Base-by-base conservation (phyloP, 2,329 filamentous ascomycete species). In the Chrysosphaeria jannelii region DNA sequence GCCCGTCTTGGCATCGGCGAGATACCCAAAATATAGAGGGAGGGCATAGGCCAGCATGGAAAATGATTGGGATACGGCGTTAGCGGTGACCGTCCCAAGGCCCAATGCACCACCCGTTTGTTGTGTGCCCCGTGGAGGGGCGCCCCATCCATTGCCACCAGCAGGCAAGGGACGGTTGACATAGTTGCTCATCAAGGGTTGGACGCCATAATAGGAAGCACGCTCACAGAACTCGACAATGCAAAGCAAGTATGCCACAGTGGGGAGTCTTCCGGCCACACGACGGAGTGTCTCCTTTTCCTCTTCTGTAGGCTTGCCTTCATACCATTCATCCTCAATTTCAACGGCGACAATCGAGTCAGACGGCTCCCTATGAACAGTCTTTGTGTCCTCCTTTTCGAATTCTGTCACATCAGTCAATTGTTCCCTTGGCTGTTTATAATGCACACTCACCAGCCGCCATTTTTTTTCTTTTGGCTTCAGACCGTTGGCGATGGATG, bases 221-320 rank as follows among this genome's bases (percentile, higher is more conserved):
- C 68, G 59, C 42, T 75, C 68, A 40, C 63, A 70, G 14, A 72
- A 38, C 39, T 72, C 66, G 21, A 71, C 51, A 27, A 71, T 60
- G 2, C 59, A 62, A 29, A 72, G 55, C 14, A 57, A 62, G 35
- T 57, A 68, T 7, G 61, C 46, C 17, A 48, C 52, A 43, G 51
- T 51, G 2, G 60, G 61, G 13, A 72, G 55, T 33, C 48, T 49
- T 31, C 53, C 57, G 7, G 57, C 42, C 1, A 64, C 48, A 30
- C 57, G 55, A 14, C 48, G 49, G 10, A 65, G 44, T 2, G 57
- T 64, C 9, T 31, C 38, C 29, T 62, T 40, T 29, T 70, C 64
- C 37, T 69, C 61, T 15, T 58, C 53, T 5, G 60, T 68, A 3
- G 62, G 62, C n/a, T n/a, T n/a, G n/a, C n/a, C n/a, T n/a, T n/a